A percentile compares a stretch with the other conserved stretches of the same genome.
Conservation (phyloP, 768 basidiomycete genomes). For the Mycena floridula region DNA sequence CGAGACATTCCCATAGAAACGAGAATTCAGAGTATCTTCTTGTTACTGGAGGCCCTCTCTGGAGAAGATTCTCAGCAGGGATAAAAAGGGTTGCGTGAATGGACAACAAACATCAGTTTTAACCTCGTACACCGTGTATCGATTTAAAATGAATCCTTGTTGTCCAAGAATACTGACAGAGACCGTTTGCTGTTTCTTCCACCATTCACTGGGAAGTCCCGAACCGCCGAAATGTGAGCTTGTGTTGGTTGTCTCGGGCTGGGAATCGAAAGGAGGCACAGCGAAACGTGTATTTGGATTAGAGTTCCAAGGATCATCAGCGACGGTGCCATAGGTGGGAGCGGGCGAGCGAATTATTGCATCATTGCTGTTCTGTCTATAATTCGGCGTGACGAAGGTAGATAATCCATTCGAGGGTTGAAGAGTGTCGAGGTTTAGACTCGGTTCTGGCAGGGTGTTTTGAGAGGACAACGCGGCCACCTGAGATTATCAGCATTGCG, state of each 20-base stretch:
- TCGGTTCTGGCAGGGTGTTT: constrained; percentile 72
- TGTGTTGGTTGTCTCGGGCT: constrained; percentile 1
- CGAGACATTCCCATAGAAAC: constrained; percentile 82
- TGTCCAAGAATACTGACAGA: constrained; percentile 73
- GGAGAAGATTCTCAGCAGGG: constrained; percentile 7
- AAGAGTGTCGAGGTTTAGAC: constrained; percentile 56
- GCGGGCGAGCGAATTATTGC: constrained; percentile 35
- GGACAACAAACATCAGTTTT: constrained; percentile 59
- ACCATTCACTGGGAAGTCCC: constrained; percentile 78
- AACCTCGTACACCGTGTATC: constrained; percentile 82
- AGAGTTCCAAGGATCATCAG: constrained; percentile 66
- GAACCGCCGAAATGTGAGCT: constrained; percentile 60
- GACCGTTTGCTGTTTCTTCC: constrained; percentile 75
- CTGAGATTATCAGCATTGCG: too few species aligned
- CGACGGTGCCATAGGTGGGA: constrained; percentile 37
- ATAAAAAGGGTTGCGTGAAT: constrained; percentile 2
- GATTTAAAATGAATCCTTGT: constrained; percentile 87
- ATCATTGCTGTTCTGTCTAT: constrained; percentile 37
- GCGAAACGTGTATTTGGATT: constrained; percentile 32
- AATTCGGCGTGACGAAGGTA: constrained; percentile 34
- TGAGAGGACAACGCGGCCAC: constrained; percentile 72
- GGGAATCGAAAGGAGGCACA: constrained; percentile 21
- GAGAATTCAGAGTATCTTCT: constrained; percentile 92
- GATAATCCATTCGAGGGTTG: constrained; percentile 39
- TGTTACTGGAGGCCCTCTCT: constrained; percentile 66